Evolutionary conservation across 805 yeast genomes (phyloP), one percentile per base, ranked within the genome.

Genomic region (Maudiozyma bulderi): DNA sequence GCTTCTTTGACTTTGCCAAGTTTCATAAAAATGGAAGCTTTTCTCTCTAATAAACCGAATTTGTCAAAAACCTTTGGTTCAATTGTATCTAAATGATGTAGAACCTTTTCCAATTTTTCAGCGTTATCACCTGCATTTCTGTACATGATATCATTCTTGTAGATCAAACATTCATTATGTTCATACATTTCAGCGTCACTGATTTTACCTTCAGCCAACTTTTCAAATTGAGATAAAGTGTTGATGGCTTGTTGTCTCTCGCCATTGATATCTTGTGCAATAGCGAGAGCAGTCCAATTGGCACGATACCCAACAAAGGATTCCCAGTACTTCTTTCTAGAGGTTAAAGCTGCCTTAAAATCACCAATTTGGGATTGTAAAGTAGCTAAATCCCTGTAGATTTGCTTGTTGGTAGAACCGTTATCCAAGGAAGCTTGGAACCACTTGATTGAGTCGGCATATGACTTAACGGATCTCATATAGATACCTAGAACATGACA

Each of bases 401-500:
- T 83, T 49, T 82, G 86, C 56, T 75, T 76, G 66, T 93, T 93
- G 5, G 78, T 77, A 28, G 90, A 81, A 1, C 95, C 95, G 56
- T 84, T 78, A 54, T 81, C 84, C 57, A 81, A 69, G 5, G 97
- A 86, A 5, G 80, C 77, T 52, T 78, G 74, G 65, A 85, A 84
- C 79, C 86, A 84, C 63, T 80, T 80, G 47, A 84, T 81, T 6
- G 98, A 91, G 51, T 83, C 89, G 7, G 71, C 71, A 62, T 85
- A 89, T 54, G 84, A 76, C 54, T 79, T 80, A 43, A 78, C 74
- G 31, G 80, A 72, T 54, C 95, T 76, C 70, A 85, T 84, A 63
- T 84, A 84, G 47, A 91, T 80, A 15, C 96, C 98, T 5, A 86
- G 75, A 57, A 93, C 79, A 60, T 93, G 98, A 67, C 87, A 77